Percentiles rank a stretch among this genome's conserved stretches.
phyloP scores from a whole-genome alignment of 1,284 basidiomycete genomes.

The Somion occarium region DNA sequence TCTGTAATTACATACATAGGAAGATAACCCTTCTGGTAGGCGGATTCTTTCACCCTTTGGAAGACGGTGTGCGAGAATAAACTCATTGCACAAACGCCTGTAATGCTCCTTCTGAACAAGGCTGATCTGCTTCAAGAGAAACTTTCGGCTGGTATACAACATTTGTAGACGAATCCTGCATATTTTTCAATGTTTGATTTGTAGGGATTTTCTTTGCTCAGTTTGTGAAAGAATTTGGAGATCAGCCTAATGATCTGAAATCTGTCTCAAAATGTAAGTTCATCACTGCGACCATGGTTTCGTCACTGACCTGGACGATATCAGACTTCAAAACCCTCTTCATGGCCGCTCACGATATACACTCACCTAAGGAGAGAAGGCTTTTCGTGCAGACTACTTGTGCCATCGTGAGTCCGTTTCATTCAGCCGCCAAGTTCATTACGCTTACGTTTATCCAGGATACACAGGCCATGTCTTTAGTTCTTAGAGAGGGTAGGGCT shows the following conservation, averaged over 20 bases:
- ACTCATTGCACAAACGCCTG: constrained; percentile 43
- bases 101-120: constrained; percentile 61
- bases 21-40: constrained; percentile 23
- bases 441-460: not conserved
- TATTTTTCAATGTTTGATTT: too few relatives aligned
- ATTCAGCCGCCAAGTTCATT: not conserved
- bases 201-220: constrained; percentile 5
- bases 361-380: constrained; percentile 22
- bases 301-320: not conserved
- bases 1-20: not conserved
- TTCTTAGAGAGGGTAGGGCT: constrained; percentile 1
- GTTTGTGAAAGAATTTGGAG: constrained; percentile 2
- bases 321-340: constrained; percentile 2
- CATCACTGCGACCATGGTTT: not conserved
- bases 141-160: constrained; percentile 33
- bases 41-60: constrained; percentile 56
- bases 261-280: constrained; percentile 2
- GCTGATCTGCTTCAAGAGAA: constrained; percentile 52
- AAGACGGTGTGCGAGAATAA: constrained; percentile 52
- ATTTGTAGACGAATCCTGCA: too few relatives aligned
- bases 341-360: not conserved
- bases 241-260: constrained; percentile 1
- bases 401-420: constrained; percentile 36
- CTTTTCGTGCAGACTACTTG: constrained; percentile 46
- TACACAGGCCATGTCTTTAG: not conserved